Evolutionary conservation across 202 grass and related monocot genomes (phyloP), one percentile per base, ranked within the genome.

Genomic region (Panicum hallii): DNA sequence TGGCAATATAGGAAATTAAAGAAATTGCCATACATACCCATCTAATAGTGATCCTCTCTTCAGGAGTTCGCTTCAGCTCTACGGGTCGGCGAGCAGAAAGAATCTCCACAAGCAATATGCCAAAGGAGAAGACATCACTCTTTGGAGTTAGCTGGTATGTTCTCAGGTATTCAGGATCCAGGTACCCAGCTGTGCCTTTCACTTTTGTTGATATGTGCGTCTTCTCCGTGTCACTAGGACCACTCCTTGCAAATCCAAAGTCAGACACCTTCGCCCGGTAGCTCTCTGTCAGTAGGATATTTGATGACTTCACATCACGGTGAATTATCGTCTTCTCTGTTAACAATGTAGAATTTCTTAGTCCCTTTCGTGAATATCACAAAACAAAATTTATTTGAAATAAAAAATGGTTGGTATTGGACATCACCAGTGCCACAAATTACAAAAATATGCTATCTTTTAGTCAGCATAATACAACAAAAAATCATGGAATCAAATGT

Each of bases 141-240:
- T 99, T 99, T 42, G 97, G 83, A 85, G 97, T 99, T 26, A 99
- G 64, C 76, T 99, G 93, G 86, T 97, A 97, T 20, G 97, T 99
- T 53, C 93, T 91, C 38, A 97, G 78, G 79, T 99, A 99, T 69
- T 99, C 97, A 6, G 97, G 97, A 71, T 99, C 97, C 19, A 99
- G 90, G 68, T 99, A 99, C 54, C 97, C 97, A 49, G 93, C 93
- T 45, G 97, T 99, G 69, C 97, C 97, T 90, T 99, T 99, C 50
- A 99, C 97, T 90, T 99, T 97, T 11, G 97, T 97, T 5, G 93
- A 99, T 74, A 99, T 99, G 78, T 99, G 93, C 60, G 93, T 99
- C 80, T 99, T 92, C 19, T 99, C 97, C 74, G 97, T 78, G 74
- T 99, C 97, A 82, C 69, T 88, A 61, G 92, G 90, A 5, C 92